phyloP scores from a whole-genome alignment of 306 rosid genomes.

The Mimosa pudica region DNA sequence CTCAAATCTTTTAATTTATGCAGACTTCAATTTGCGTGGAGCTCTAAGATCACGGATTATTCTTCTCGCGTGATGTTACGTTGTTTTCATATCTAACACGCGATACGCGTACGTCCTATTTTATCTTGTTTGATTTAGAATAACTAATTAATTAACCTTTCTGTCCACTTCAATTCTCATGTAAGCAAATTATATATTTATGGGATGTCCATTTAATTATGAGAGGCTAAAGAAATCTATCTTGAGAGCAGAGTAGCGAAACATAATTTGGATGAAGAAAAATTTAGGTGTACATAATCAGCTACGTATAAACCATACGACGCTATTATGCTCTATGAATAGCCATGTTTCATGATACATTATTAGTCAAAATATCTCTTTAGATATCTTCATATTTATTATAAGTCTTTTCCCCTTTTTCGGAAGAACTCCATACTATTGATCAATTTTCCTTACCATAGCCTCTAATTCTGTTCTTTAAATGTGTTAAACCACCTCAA shows the following conservation, averaged over 20 bases:
- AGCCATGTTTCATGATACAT: too few relatives aligned
- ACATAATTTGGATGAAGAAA: background rate
- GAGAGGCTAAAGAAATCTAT: background rate
- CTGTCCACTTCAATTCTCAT: background rate
- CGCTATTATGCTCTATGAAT: too few relatives aligned
- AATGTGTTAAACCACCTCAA: too few relatives aligned
- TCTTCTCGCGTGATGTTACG: background rate
- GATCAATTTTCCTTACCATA: too few relatives aligned
- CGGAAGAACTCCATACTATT: too few relatives aligned
- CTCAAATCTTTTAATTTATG: background rate
- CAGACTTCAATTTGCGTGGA: background rate
- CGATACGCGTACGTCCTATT: background rate
- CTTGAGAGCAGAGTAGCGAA: background rate
- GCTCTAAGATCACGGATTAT: background rate
- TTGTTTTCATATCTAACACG: background rate
- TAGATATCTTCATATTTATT: too few relatives aligned
- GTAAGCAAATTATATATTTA: background rate
- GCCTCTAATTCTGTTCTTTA: too few relatives aligned
- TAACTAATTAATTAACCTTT: background rate
- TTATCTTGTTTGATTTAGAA: background rate
- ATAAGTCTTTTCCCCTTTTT: too few relatives aligned
- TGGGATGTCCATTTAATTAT: background rate
- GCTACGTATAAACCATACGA: too few relatives aligned
- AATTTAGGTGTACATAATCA: background rate
- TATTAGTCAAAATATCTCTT: too few relatives aligned